A percentile compares a stretch with the other conserved stretches of the same genome.
These are phyloP conservation scores for Spiraea crenata DNA, from an alignment of 331 rosid species.

Conservation along the genomic window DNA sequence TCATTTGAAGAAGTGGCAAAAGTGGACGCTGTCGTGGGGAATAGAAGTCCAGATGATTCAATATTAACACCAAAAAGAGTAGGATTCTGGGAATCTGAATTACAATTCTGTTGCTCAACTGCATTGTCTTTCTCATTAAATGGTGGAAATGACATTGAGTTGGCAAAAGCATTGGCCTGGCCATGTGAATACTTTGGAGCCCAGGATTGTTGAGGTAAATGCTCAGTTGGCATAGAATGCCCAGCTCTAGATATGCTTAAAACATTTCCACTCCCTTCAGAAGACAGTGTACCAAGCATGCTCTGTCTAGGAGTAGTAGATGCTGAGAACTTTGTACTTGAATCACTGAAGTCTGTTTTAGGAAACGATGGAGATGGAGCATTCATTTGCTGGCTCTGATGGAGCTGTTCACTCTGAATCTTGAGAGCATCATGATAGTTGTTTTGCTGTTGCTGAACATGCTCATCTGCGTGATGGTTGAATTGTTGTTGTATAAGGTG, in stretches of 20 bases:
- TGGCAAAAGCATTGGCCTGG: conserved; percentile 51
- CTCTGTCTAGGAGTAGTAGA: conserved; percentile 52
- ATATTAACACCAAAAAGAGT: conserved; percentile 71
- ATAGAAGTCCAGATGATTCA: conserved; percentile 84
- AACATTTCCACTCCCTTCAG: conserved; percentile 62
- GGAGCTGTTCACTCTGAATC: conserved; percentile 59
- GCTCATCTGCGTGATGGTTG: conserved; percentile 51
- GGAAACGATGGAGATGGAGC: conserved; percentile 63
- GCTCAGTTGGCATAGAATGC: conserved; percentile 60
- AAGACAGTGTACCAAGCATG: conserved; percentile 52
- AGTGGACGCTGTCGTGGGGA: conserved; percentile 58
- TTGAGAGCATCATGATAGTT: conserved; percentile 46
- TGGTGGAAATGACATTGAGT: conserved; percentile 53
- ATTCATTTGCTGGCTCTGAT: conserved; percentile 60
- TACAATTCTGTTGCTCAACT: conserved; percentile 44
- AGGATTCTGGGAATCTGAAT: conserved; percentile 58
- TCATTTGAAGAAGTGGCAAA: conserved; percentile 49
- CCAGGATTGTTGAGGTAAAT: conserved; percentile 65
- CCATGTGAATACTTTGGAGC: conserved; percentile 45
- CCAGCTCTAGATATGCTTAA: conserved; percentile 56
- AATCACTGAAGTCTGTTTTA: conserved; percentile 56
- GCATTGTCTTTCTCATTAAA: conserved; percentile 58
- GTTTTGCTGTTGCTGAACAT: conserved; percentile 51
- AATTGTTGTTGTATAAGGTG: conserved; percentile 56
- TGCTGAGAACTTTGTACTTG: conserved; percentile 50